Conservation (phyloP, 176 grass and related monocot genomes). For the Oryza meyeriana region DNA sequence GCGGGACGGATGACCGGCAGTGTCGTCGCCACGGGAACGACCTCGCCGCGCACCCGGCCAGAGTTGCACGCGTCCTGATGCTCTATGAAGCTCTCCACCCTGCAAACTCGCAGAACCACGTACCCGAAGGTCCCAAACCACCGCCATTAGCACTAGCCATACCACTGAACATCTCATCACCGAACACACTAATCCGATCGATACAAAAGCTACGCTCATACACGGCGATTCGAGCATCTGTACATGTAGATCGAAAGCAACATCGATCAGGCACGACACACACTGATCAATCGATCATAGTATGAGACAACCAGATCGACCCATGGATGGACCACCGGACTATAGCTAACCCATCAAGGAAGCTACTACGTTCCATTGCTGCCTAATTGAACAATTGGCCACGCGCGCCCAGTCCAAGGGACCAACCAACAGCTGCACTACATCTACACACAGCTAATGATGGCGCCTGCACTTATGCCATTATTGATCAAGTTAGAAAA, state of each 20-base stretch:
- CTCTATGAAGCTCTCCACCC: constrained; percentile 98
- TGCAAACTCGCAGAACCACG: constrained; percentile 15
- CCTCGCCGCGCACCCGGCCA: constrained; percentile 47
- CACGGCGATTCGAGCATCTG: not conserved
- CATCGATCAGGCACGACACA: not conserved
- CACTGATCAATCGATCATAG: not conserved
- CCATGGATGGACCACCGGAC: not conserved
- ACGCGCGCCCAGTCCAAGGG: not conserved
- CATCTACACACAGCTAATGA: not conserved
- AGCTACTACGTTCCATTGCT: not conserved
- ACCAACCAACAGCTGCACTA: not conserved
- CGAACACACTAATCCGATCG: no score
- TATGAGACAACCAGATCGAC: not conserved
- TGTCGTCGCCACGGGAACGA: not conserved
- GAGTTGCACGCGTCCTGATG: constrained; percentile 95
- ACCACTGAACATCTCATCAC: no score
- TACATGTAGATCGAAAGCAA: constrained; percentile 32
- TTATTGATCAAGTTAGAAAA: not conserved
- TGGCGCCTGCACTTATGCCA: not conserved
- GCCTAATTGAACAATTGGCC: not conserved
- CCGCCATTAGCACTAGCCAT: not conserved
- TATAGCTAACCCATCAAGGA: not conserved
- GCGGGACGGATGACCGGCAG: constrained; percentile 30
- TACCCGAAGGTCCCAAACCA: not conserved
- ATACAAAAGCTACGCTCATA: no score